phyloP scores from a whole-genome alignment of 1,284 basidiomycete genomes.

The Cryptococcus sp. region DNA sequence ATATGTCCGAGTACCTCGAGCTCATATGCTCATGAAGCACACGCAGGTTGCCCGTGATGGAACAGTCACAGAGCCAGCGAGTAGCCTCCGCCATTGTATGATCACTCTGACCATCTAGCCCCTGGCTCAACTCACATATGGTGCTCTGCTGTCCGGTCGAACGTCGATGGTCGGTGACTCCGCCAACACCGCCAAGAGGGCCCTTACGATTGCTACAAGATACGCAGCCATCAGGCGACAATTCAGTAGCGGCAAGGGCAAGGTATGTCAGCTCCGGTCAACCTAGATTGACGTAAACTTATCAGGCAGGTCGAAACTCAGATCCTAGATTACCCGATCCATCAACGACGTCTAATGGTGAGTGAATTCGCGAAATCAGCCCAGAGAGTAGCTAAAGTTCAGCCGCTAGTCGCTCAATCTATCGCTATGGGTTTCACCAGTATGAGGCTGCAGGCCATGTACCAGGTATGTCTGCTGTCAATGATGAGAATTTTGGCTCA shows the following conservation, averaged over 20 bases:
- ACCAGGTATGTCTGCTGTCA: constrained; percentile 19
- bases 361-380: constrained; percentile 2
- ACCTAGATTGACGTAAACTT: not conserved
- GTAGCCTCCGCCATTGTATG: no score
- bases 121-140: constrained; percentile 57
- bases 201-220: constrained; percentile 55
- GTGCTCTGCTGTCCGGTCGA: constrained; percentile 55
- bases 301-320: constrained; percentile 50
- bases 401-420: constrained; percentile 55
- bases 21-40: constrained; percentile 59
- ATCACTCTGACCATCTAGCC: constrained; percentile 39
- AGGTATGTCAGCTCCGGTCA: constrained; percentile 15
- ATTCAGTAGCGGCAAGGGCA: constrained; percentile 51
- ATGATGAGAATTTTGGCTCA: constrained; percentile 18
- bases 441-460: constrained; percentile 48
- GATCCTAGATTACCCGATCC: constrained; percentile 58
- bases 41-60: constrained; percentile 54
- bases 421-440: constrained; percentile 56
- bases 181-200: constrained; percentile 54
- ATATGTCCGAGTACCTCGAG: constrained; percentile 55
- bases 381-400: constrained; percentile 4
- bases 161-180: constrained; percentile 56
- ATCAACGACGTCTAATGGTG: constrained; percentile 56
- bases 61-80: constrained; percentile 43
- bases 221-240: constrained; percentile 57